Evolutionary conservation across 1,139 yeast genomes (phyloP).

Genomic region (Groenewaldozyma auringiensis): DNA sequence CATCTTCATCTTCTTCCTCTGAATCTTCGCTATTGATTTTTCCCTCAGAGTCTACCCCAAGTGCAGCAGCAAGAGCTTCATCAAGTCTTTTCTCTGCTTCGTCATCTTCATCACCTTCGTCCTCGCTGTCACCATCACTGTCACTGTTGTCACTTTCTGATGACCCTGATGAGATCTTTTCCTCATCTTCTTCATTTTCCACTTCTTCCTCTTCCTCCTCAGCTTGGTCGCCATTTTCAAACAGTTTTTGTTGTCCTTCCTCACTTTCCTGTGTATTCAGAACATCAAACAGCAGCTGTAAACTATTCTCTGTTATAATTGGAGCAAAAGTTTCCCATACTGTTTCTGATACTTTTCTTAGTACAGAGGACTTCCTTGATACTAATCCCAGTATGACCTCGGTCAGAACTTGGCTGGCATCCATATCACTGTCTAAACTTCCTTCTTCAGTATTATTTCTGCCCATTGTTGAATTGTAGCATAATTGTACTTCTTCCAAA

Average conservation of each 20-base stretch:
- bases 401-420: conserved; percentile 56
- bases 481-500: conserved; percentile 55
- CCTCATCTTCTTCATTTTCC: conserved; percentile 32
- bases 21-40: conserved; percentile 19
- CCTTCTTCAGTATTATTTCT: conserved; percentile 28
- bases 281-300: conserved; percentile 57
- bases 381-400: conserved; percentile 73
- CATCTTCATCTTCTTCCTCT: conserved; percentile 38
- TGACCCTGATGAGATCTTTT: conserved; percentile 25
- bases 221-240: conserved; percentile 49
- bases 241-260: conserved; percentile 71
- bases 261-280: conserved; percentile 69
- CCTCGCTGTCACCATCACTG: conserved; percentile 17
- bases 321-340: conserved; percentile 68
- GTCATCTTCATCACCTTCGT: conserved; percentile 27
- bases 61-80: conserved; percentile 67
- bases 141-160: conserved; percentile 29
- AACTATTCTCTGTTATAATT: conserved; percentile 42
- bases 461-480: conserved; percentile 29
- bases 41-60: conserved; percentile 40
- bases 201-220: conserved; percentile 35
- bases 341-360: conserved; percentile 62
- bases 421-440: conserved; percentile 30
- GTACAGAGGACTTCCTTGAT: conserved; percentile 61
- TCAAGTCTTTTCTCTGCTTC: conserved; percentile 65